Base-by-base conservation (phyloP, 768 basidiomycete genomes). In the Psilocybe tampanensis region DNA sequence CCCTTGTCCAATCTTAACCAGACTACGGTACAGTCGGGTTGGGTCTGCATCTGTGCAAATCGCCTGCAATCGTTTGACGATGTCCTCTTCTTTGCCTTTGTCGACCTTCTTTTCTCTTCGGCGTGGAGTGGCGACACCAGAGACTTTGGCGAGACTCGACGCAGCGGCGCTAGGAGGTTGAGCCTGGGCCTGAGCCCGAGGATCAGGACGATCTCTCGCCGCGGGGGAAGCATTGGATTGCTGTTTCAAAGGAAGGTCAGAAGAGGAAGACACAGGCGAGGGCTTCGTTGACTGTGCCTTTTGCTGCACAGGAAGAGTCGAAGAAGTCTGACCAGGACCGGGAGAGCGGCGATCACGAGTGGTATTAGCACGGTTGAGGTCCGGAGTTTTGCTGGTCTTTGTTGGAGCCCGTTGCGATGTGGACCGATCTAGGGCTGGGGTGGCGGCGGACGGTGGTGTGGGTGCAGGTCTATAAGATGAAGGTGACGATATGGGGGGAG, bases 1-100 rank as follows among this genome's bases (percentile, higher is more conserved):
- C 94, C 96, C 97, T 72, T 98, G 96, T 39, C 96, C 97, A 68
- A 98, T 97, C 84, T 98, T 98, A 73, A 93, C 88, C 42, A 98
- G 80, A 67, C 85, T 95, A 56, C 95, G 82, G 68, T 98, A 98
- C 33, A 98, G 75, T 72, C 86, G 86, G 33, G 95, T 98, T 24
- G 97, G 97, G 73, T 99, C 97, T 4, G 94, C 95, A 69, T 97
- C 94, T 2, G 96, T 96, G 68, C 97, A 99, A 66, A 99, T 98
- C 66, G 89, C 88, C 68, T 93, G 89, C 64, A 99, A 73, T 17
- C 95, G 86, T 64, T 87, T 89, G 59, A 98, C 89, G 58, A 98
- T 94, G 66, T 98, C 95, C 61, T 90, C 89, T 45, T 92, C 88
- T 64, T 87, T 88, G 26, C 80, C 83, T 72, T 88, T 87, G 69